A percentile compares a stretch with the other conserved stretches of the same genome.
phyloP scores from a whole-genome alignment of 257 asterid genomes.

The Linderniella brevidens region DNA sequence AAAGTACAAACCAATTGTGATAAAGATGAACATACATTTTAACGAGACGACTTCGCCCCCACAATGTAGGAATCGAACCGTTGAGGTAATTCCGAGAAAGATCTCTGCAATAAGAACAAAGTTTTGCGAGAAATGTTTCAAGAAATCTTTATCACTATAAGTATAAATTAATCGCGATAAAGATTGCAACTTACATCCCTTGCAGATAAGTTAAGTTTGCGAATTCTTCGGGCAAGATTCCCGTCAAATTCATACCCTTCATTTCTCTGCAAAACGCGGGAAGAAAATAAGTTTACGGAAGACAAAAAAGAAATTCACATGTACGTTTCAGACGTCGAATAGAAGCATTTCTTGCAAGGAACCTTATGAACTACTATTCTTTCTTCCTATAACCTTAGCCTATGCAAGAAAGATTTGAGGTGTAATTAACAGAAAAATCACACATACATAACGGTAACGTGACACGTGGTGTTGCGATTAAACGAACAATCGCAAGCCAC shows the following conservation, averaged over 20 bases:
- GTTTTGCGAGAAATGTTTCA: no score
- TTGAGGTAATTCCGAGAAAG: constrained; percentile 52
- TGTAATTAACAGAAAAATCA: not conserved
- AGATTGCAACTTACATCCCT: constrained; percentile 34
- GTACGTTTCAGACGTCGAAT: not conserved
- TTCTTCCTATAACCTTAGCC: not conserved
- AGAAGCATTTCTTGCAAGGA: not conserved
- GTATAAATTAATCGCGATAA: no score
- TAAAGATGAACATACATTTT: constrained; percentile 26
- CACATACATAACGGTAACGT: constrained; percentile 61
- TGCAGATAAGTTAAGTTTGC: constrained; percentile 31
- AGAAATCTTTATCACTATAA: no score
- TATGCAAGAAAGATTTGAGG: not conserved
- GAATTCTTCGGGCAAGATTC: constrained; percentile 56
- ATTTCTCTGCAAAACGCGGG: constrained; percentile 23
- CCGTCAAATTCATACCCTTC: constrained; percentile 52
- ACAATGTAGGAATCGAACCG: constrained; percentile 55
- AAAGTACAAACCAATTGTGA: not conserved
- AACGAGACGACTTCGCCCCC: constrained; percentile 31
- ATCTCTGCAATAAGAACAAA: constrained; percentile 32
- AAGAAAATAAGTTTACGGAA: constrained; percentile 9
- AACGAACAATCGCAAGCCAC: constrained; percentile 52
- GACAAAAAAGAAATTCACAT: not conserved
- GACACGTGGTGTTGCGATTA: constrained; percentile 35
- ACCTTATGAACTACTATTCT: constrained; percentile 1